Base-by-base conservation (phyloP, 768 basidiomycete species). In the Macrolepiota albuminosa region DNA sequence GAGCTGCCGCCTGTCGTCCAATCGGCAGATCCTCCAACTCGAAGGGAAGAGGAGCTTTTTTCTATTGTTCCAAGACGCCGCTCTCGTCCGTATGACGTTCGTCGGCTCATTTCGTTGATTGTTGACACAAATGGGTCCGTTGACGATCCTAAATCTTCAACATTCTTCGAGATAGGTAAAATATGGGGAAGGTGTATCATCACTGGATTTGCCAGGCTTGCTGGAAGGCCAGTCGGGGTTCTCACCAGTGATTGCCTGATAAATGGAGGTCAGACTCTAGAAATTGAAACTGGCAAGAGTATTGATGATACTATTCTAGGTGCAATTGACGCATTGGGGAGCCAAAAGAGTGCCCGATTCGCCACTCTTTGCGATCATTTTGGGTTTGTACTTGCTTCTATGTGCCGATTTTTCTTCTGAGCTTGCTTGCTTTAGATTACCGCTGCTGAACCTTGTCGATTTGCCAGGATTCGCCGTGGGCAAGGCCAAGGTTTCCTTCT, bases 401-500 rank as follows among this genome's bases (percentile, higher is more conserved):
- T 45, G 26, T 5, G 8, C 5, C 31, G n/a, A 14, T 4, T 1
- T 14, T 21, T 48, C 21, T 21, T 14, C 45, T 45, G 26, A 58
- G n/a, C 51, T 31, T 51, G n/a, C 51, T 31, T 51, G 13, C 54
- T 39, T 10, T 14, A 76, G 74, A 2, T 62, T 78, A 31, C 76
- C 75, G 1, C 67, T 77, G 11, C 57, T 77, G 21, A 78, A 78
- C 61, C 69, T 78, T 2, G 76, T 78, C 24, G 76, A 77, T 53
- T 70, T 76, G 52, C 76, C 76, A 13, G 76, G 75, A 7, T 76
- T 78, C 50, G 75, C 75, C 7, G 69, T 78, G 29, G 75, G 75
- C 73, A 51, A 43, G 63, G 59, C 43, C 31, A 45, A 8, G 8
- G 6, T 24, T 24, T 31, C 34, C 45, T 47, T 43, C 14, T 10